phyloP scores from a whole-genome alignment of 805 yeast genomes.

The Kuraishia borneana region DNA sequence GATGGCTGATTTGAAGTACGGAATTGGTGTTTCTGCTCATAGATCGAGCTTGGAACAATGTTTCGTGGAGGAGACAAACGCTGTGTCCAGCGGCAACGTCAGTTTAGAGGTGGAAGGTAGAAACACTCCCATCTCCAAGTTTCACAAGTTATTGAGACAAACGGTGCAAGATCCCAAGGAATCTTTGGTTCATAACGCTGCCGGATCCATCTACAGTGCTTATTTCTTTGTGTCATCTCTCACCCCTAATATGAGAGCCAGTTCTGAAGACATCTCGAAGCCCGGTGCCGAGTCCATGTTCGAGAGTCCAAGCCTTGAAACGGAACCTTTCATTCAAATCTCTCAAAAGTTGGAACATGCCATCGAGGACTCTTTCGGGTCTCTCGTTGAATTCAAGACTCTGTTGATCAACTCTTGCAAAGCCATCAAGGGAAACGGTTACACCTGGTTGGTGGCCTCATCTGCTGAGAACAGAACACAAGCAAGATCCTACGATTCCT shows the following conservation, averaged over 20 bases:
- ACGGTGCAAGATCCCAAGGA: constrained; percentile 35
- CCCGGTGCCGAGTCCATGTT: constrained; percentile 24
- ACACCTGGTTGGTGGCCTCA: constrained; percentile 73
- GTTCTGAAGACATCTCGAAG: constrained; percentile 5
- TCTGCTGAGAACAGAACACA: not conserved
- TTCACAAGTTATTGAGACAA: constrained; percentile 23
- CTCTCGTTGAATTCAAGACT: constrained; percentile 63
- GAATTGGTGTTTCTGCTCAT: constrained; percentile 18
- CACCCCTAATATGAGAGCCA: constrained; percentile 12
- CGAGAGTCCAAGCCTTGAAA: constrained; percentile 25
- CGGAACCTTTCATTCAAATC: not conserved
- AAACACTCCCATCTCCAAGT: constrained; percentile 12
- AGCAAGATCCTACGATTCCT: constrained; percentile 20
- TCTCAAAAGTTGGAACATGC: not conserved
- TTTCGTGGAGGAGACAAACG: constrained; percentile 7
- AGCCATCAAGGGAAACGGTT: constrained; percentile 80
- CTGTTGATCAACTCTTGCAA: constrained; percentile 58
- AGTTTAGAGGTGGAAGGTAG: constrained; percentile 10
- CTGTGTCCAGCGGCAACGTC: constrained; percentile 14
- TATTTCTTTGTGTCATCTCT: constrained; percentile 37
- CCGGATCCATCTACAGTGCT: constrained; percentile 35
- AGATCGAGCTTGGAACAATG: constrained; percentile 15
- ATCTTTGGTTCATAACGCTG: constrained; percentile 29
- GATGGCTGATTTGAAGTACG: constrained; percentile 27
- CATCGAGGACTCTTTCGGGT: constrained; percentile 56